These are phyloP conservation scores for Fusarium metavorans DNA, from an alignment of 2,329 filamentous ascomycete species.

Conservation along the genomic window DNA sequence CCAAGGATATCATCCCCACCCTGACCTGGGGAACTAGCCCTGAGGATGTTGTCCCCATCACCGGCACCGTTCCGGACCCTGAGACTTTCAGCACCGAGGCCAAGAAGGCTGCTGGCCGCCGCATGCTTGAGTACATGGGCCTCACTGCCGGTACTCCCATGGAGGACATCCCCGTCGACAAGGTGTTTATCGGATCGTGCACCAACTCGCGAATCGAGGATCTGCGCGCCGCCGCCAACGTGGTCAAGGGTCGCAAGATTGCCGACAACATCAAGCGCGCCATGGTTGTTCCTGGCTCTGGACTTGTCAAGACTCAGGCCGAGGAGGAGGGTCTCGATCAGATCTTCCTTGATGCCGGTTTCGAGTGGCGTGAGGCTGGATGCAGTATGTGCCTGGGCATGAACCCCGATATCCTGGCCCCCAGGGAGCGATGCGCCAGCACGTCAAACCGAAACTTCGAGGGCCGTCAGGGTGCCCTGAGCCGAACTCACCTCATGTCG, in stretches of 20 bases:
- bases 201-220: conserved; percentile 98
- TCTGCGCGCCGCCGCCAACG: conserved; percentile 84
- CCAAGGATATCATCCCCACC: conserved; percentile 92
- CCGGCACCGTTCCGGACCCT: conserved; percentile 87
- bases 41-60: conserved; percentile 96
- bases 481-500: conserved; percentile 95
- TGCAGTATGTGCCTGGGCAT: conserved; percentile 99
- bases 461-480: conserved; percentile 91
- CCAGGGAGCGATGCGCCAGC: conserved; percentile 91
- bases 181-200: conserved; percentile 98
- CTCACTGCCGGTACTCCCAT: conserved; percentile 86
- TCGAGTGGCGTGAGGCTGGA: conserved; percentile 97
- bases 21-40: conserved; percentile 98
- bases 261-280: conserved; percentile 91
- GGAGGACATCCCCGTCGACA: conserved; percentile 93
- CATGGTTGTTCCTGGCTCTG: conserved; percentile 96
- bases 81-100: conserved; percentile 84
- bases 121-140: conserved; percentile 97
- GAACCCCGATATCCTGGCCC: conserved; percentile 97
- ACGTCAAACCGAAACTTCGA: conserved; percentile 99
- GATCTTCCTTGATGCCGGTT: conserved; percentile 91
- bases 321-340: conserved; percentile 93
- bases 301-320: conserved; percentile 91
- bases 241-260: conserved; percentile 89
- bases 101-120: conserved; percentile 83